phyloP scores from a whole-genome alignment of 129 eudicot genomes.

The sunflower (Helianthus annuus) region HanXRQr2.0-SUNRISE NC_035441.2:179593483-179593982 shows the following conservation, averaged over 20 bases:
- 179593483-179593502: slow-evolving; percentile 39
- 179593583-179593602: slow-evolving; percentile 35
- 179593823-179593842: slow-evolving; percentile 34
- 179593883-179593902: slow-evolving; percentile 35
- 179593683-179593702: neutral
- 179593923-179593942: slow-evolving; percentile 43
- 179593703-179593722: neutral
- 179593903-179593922: slow-evolving; percentile 44
- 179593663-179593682: slow-evolving; percentile 40
- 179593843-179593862: slow-evolving; percentile 43
- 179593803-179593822: slow-evolving; percentile 37
- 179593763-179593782: slow-evolving; percentile 40
- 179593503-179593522: slow-evolving; percentile 30
- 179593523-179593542: slow-evolving; percentile 22
- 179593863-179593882: slow-evolving; percentile 39
- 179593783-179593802: slow-evolving; percentile 35
- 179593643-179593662: slow-evolving; percentile 28
- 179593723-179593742: neutral
- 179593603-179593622: slow-evolving; percentile 41
- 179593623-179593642: slow-evolving; percentile 27
- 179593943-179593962: slow-evolving; percentile 9
- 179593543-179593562: slow-evolving; percentile 32
- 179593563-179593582: slow-evolving; percentile 32
- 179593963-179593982: neutral
- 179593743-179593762: slow-evolving; percentile 34